Conservation (phyloP, 257 asterid genomes). For the Petunia axillaris region DNA sequence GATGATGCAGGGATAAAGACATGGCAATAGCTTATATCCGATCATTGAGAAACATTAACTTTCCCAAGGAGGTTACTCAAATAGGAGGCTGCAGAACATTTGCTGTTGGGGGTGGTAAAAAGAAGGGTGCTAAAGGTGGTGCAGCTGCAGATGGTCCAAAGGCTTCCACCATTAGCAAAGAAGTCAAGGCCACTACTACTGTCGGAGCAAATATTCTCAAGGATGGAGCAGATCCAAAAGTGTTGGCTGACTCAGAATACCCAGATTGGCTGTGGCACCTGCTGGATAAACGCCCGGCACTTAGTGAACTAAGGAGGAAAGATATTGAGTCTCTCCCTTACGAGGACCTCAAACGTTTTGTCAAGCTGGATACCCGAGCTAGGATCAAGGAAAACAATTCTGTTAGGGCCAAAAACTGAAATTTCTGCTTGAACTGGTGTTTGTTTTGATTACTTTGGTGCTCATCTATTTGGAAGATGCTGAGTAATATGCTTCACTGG, state of each 20-base stretch:
- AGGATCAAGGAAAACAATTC: conserved; percentile 90
- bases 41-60: conserved; percentile 44
- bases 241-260: conserved; percentile 81
- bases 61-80: conserved; percentile 46
- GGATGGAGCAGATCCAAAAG: conserved; percentile 87
- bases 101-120: conserved; percentile 85
- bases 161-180: conserved; percentile 76
- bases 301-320: conserved; percentile 86
- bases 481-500: neutral
- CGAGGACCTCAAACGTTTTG: conserved; percentile 83
- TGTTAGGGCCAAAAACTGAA: conserved; percentile 54
- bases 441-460: neutral
- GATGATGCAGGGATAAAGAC: conserved; percentile 40
- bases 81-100: conserved; percentile 60
- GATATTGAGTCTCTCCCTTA: conserved; percentile 60
- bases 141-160: conserved; percentile 75
- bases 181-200: conserved; percentile 83
- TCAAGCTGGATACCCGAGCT: conserved; percentile 91
- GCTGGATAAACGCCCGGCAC: conserved; percentile 71
- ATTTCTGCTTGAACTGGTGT: neutral
- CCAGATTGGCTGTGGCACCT: conserved; percentile 90
- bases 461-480: conserved; percentile 2
- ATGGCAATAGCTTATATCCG: conserved; percentile 51
- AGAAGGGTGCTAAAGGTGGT: conserved; percentile 89
- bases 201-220: conserved; percentile 82